Percentiles rank a stretch among this genome's conserved stretches.
Conservation (phyloP, 2,329 filamentous ascomycete genomes). For the Cylindrodendrum hubeiense region DNA sequence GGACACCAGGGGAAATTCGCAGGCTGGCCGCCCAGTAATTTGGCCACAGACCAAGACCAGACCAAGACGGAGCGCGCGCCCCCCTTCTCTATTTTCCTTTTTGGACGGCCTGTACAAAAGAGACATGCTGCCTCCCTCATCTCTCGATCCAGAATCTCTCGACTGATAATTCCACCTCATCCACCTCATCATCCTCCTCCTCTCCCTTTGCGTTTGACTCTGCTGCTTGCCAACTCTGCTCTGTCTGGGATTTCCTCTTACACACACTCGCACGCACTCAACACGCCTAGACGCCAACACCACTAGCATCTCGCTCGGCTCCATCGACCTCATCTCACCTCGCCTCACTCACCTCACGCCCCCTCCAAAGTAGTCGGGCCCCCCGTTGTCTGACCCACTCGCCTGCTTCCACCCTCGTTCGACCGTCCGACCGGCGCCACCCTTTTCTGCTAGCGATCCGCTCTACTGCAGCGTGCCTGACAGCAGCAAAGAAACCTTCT, state of each 20-base stretch:
- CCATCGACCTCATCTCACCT: slow-evolving; percentile 19
- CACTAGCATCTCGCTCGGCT: not conserved
- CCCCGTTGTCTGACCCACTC: slow-evolving; percentile 43
- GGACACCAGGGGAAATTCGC: slow-evolving; percentile 8
- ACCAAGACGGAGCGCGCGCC: slow-evolving; percentile 7
- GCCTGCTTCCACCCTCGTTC: slow-evolving; percentile 31
- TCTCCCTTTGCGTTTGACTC: slow-evolving; percentile 3
- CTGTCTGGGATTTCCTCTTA: not conserved
- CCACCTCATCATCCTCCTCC: slow-evolving; percentile 4
- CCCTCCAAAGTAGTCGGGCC: slow-evolving; percentile 27
- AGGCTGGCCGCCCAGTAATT: slow-evolving; percentile 11
- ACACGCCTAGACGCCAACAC: not conserved
- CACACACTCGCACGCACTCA: not conserved
- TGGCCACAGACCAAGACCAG: slow-evolving; percentile 4
- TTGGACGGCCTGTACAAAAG: slow-evolving; percentile 40
- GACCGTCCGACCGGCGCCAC: slow-evolving; percentile 45
- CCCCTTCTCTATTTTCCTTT: slow-evolving; percentile 30
- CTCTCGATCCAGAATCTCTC: slow-evolving; percentile 31
- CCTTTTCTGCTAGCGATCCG: slow-evolving; percentile 32
- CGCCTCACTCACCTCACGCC: slow-evolving; percentile 34
- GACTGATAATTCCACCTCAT: slow-evolving; percentile 5
- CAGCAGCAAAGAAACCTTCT: slow-evolving; percentile 32
- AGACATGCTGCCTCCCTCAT: slow-evolving; percentile 37
- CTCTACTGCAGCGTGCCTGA: slow-evolving; percentile 35
- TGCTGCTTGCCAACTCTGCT: too few relatives aligned